Base-by-base conservation (phyloP, 2,329 filamentous ascomycete species). In the Monosporascus sp. region DNA sequence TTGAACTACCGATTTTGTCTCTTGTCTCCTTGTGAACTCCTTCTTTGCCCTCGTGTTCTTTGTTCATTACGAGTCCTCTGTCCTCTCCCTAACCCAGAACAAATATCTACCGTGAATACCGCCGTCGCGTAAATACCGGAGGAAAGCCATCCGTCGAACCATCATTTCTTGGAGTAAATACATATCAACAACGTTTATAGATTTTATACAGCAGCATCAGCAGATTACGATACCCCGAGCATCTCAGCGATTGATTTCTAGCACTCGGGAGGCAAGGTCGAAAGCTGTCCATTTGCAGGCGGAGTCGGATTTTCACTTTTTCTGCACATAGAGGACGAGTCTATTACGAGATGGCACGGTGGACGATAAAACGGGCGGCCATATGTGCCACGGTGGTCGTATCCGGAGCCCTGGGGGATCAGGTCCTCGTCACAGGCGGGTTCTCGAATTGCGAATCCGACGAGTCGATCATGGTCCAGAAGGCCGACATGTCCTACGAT, bases 401-500 rank as follows among this genome's bases (percentile, higher is more conserved):
- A 17, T 69, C 67, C 48, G 72, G 76, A 54, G 86, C 80, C 51
- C 68, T 88, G 55, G 89, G 83, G 52, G 79, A 75, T 56, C 85
- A 93, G 61, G 77, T 95, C 54, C 82, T 99, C 54, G 82, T 86
- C 67, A 97, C 92, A 24, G 82, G 81, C 58, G 90, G 91, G 55
- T 96, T 94, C 74, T 83, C 78, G 64, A 85, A 85, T 59, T 97
- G 94, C 72, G 71, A 78, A 63, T 80, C 63, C 70, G 77, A 54
- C 73, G 81, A 62, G 65, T 76, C 55, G 38, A 85, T 97, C 64
- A 80, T 79, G 57, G 86, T 97, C 51, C 77, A 91, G 60, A 85
- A 81, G 62, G 77, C 95, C 58, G 77, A 93, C 63, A 87, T 97
- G 56, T 76, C 82, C 62, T 97, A 95, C 74, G 83, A 96, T 76